Base-by-base conservation (phyloP, 116 monocot genomes). In the Trichopus zeylanicus region DNA sequence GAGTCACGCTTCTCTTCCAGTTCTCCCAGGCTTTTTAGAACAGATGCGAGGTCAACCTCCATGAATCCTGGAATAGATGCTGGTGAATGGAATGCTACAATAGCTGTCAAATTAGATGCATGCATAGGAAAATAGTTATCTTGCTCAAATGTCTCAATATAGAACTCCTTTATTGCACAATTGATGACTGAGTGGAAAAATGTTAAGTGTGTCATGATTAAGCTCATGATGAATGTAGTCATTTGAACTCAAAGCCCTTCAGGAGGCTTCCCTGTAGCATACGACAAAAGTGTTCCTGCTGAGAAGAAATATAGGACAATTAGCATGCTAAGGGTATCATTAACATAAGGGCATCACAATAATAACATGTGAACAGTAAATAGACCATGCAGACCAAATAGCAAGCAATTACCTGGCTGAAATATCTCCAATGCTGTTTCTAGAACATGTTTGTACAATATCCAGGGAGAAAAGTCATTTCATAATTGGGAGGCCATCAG, bases 51-150 rank as follows among this genome's bases (percentile, higher is more conserved):
- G 21, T 71, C 75, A 1, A 48, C 66, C 42, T 82, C 74, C 23
- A 56, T 57, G n/a, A 71, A 79, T 55, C 26, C 30, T 29, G 89
- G 78, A 53, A 80, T 59, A 21, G 89, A 75, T 34, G 86, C 72
- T 18, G 87, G 81, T 4, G 89, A 80, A 5, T 68, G 67, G 28
- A 65, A 62, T 56, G 83, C 78, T 72, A 71, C 75, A 32, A 53
- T 67, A 18, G 64, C 61, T 42, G 35, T 26, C 37, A 56, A 7
- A 6, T 67, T 72, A 48, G 49, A 55, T 3, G 55, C 29, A 57
- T 55, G 66, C n/a, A 15, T 10, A 16, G 48, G 34, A 15, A 51
- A 57, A 16, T 55, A 0, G 18, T 51, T 16, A 53, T 72, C 61
- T 62, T 48, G 29, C 22, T 48, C 47, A n/a, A 37, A 21, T 16